Conservation (phyloP, 2,329 filamentous ascomycete genomes). For the Fusarium sterilihyphosum region DNA sequence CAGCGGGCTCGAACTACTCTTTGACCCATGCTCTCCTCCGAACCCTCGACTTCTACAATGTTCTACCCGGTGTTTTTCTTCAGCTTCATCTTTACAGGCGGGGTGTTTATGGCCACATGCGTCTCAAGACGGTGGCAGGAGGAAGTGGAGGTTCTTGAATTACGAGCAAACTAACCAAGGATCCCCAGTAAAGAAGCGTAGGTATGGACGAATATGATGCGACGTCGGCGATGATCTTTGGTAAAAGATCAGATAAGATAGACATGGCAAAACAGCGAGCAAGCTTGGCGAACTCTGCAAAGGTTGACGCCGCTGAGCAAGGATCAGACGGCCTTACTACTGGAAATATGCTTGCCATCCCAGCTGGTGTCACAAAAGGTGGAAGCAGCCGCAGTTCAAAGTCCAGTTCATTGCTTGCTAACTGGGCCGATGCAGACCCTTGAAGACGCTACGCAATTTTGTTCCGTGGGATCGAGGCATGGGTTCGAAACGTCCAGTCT, state of each 20-base stretch:
- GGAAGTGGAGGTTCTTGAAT: slow-evolving; percentile 27
- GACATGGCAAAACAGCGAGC: slow-evolving; percentile 2
- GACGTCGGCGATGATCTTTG: slow-evolving; percentile 55
- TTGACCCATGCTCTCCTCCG: neutral
- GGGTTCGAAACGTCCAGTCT: slow-evolving; percentile 7
- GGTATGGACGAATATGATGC: slow-evolving; percentile 23
- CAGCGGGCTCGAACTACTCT: neutral
- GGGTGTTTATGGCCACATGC: slow-evolving; percentile 19
- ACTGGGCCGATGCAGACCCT: slow-evolving; percentile 24
- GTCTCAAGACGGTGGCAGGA: slow-evolving; percentile 16
- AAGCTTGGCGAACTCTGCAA: slow-evolving; percentile 11
- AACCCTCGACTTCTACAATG: neutral
- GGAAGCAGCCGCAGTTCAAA: neutral
- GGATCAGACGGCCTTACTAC: slow-evolving; percentile 22
- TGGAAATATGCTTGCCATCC: slow-evolving; percentile 13
- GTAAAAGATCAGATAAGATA: slow-evolving; percentile 43
- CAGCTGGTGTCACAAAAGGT: slow-evolving; percentile 2
- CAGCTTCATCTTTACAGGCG: slow-evolving; percentile 24
- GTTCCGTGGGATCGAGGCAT: slow-evolving; percentile 16
- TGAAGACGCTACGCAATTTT: slow-evolving; percentile 26
- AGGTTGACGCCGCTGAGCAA: slow-evolving; percentile 13
- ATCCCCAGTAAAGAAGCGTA: slow-evolving; percentile 10
- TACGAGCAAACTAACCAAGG: slow-evolving; percentile 18
- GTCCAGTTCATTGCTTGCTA: neutral
- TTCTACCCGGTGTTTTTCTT: neutral